Conservation (phyloP, 139 green algal genomes). For the Chlorella vulgaris region DNA sequence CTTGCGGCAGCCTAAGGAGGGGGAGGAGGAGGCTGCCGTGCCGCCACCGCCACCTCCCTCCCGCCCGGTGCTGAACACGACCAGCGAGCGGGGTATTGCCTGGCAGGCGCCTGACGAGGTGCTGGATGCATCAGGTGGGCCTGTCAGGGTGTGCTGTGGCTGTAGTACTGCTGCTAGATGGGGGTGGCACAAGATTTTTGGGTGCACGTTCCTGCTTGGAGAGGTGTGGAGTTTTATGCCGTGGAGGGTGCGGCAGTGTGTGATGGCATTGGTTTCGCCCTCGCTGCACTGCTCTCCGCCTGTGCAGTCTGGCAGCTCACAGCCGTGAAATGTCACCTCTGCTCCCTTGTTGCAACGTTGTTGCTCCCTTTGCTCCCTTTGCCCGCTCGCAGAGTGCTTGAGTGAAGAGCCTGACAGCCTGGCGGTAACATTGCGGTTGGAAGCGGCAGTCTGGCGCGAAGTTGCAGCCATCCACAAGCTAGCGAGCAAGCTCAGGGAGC, state of each 20-base stretch:
- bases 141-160: no score
- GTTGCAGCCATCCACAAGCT: constrained; percentile 48
- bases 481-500: constrained; percentile 19
- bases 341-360: not conserved
- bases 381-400: not conserved
- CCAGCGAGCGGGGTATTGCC: not conserved
- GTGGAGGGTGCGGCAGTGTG: no score
- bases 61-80: not conserved
- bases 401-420: not conserved
- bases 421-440: constrained; percentile 36
- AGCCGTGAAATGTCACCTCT: not conserved
- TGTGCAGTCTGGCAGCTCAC: no score
- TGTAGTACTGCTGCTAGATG: not conserved
- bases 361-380: not conserved
- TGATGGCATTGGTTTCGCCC: no score
- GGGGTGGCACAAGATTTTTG: no score
- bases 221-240: no score
- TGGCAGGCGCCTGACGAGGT: not conserved
- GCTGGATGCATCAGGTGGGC: not conserved
- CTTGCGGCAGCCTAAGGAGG: not conserved
- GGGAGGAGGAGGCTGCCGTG: not conserved
- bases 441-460: constrained; percentile 48
- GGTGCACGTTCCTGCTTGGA: no score
- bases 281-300: no score
- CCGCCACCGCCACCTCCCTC: no score